Evolutionary conservation across 2,329 filamentous ascomycete species (phyloP).

Genomic region (Scopulariopsis brevicaulis): DNA sequence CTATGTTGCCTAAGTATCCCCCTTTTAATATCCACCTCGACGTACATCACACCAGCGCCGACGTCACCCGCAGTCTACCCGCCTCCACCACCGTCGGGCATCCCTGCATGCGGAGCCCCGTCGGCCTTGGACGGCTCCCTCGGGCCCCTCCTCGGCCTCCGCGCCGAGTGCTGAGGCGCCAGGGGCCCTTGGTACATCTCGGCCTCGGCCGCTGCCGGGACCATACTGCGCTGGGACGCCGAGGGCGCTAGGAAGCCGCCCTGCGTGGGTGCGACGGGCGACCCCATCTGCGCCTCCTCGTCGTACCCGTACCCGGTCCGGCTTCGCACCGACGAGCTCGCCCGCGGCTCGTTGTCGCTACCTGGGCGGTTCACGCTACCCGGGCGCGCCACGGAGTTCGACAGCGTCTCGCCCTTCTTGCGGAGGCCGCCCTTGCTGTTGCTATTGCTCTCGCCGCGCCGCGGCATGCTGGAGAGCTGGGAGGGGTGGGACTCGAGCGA

Average conservation of each 20-base stretch:
- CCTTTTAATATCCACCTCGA: too few species aligned
- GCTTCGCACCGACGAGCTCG: neutral
- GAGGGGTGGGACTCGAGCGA: neutral
- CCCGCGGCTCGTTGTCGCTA: conserved; percentile 9
- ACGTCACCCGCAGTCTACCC: too few species aligned
- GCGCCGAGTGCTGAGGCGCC: neutral
- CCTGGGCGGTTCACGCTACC: conserved; percentile 4
- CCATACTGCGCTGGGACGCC: neutral
- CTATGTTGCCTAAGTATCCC: too few species aligned
- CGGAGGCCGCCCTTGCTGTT: conserved; percentile 26
- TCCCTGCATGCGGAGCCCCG: neutral
- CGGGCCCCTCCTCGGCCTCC: neutral
- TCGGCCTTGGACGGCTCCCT: neutral
- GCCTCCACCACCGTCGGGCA: neutral
- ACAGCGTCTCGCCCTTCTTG: conserved; percentile 32
- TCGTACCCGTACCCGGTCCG: conserved; percentile 22
- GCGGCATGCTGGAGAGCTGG: neutral
- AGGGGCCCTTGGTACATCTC: neutral
- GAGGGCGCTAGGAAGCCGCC: neutral
- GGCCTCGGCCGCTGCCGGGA: neutral
- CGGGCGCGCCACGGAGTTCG: conserved; percentile 6
- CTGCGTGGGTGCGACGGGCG: conserved; percentile 9
- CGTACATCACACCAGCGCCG: too few species aligned
- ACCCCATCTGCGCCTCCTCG: conserved; percentile 25
- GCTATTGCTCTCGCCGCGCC: conserved; percentile 22